phyloP scores from a whole-genome alignment of 352 stramenopile species.

The Phytophthora fragariae region DNA sequence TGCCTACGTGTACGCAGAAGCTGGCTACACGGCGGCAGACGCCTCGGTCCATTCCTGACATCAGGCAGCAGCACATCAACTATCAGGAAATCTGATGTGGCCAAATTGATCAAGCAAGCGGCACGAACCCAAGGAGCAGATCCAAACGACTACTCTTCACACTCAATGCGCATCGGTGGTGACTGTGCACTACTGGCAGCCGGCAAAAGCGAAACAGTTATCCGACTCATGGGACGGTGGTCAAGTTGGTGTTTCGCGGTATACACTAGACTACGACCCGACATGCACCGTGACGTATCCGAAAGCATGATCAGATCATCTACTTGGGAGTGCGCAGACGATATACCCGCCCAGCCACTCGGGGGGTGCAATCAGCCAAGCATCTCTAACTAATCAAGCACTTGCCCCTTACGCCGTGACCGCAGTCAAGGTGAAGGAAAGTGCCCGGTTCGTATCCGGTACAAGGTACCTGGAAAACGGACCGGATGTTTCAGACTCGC shows the following conservation, averaged over 20 bases:
- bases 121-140: slow-evolving; percentile 9
- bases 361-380: background rate
- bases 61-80: background rate
- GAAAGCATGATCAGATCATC: slow-evolving; percentile 35
- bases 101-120: slow-evolving; percentile 26
- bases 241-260: slow-evolving; percentile 27
- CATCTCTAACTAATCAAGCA: background rate
- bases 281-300: background rate
- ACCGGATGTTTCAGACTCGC: no score
- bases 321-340: slow-evolving; percentile 23
- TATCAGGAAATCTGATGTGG: slow-evolving; percentile 14
- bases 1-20: background rate
- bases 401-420: background rate
- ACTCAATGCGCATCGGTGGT: slow-evolving; percentile 28
- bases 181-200: slow-evolving; percentile 31
- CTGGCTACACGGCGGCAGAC: background rate
- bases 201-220: slow-evolving; percentile 40
- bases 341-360: background rate
- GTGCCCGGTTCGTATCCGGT: no score
- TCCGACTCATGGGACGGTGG: slow-evolving; percentile 33
- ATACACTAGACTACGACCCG: background rate
- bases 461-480: no score
- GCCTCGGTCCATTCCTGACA: slow-evolving; percentile 3
- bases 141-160: background rate
- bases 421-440: background rate